Conservation (phyloP, 2,329 filamentous ascomycete species). For the Exutisphaerella laricina region DNA sequence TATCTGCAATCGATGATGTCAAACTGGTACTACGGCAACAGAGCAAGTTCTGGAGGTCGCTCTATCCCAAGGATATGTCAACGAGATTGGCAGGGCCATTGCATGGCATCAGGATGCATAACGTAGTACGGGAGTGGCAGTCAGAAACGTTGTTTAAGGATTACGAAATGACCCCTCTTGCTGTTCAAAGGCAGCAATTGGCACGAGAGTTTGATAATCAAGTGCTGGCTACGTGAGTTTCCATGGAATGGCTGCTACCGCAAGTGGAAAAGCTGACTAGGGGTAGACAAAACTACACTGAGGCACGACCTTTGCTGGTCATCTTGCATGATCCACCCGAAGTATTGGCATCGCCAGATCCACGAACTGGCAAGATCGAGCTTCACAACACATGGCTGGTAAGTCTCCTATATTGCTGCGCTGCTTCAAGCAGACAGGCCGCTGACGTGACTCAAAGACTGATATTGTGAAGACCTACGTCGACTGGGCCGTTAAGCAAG, state of each 20-base stretch:
- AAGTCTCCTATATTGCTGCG: conserved; percentile 39
- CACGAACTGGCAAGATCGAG: conserved; percentile 62
- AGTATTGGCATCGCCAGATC: conserved; percentile 39
- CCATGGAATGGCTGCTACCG: no score
- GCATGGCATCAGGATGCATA: conserved; percentile 63
- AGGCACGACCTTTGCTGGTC: conserved; percentile 65
- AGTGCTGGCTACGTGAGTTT: conserved; percentile 31
- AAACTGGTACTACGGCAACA: conserved; percentile 55
- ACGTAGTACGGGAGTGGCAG: conserved; percentile 74
- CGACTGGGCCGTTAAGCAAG: conserved; percentile 70
- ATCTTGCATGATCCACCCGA: conserved; percentile 71
- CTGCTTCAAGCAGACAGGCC: conserved; percentile 29
- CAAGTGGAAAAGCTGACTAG: conserved; percentile 16
- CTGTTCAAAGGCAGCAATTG: conserved; percentile 63
- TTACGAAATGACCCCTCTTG: conserved; percentile 72
- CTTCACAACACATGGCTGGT: conserved; percentile 86
- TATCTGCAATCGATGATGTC: conserved; percentile 51
- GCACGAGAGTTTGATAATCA: conserved; percentile 28
- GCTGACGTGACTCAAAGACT: conserved; percentile 56
- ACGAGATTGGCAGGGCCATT: conserved; percentile 28
- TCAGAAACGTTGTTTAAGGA: conserved; percentile 64
- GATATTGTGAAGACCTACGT: conserved; percentile 77
- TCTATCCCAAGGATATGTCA: conserved; percentile 59
- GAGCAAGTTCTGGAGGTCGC: conserved; percentile 75
- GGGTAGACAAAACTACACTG: conserved; percentile 56